phyloP scores from a whole-genome alignment of 2,329 filamentous ascomycete species.

The Cladosporium sp. region DNA sequence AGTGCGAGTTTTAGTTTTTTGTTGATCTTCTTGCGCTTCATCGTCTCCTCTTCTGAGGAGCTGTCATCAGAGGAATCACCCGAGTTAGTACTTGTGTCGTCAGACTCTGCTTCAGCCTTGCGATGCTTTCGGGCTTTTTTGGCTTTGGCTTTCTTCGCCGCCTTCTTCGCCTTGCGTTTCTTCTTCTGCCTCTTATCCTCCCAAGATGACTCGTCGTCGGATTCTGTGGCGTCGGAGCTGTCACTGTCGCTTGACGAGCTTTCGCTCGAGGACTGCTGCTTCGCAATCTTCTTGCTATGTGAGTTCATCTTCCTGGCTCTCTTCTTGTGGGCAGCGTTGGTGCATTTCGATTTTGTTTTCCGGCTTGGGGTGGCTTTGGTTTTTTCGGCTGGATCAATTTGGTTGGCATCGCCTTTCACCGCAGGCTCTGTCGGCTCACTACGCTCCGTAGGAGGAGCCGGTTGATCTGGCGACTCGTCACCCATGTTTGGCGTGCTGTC shows the following conservation, averaged over 20 bases:
- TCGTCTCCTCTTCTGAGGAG: constrained; percentile 5
- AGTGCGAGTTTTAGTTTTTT: constrained; percentile 8
- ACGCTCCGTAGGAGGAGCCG: constrained; percentile 15
- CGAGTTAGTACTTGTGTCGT: neutral
- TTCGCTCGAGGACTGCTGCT: constrained; percentile 2
- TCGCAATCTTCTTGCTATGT: neutral
- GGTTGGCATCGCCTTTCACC: constrained; percentile 3
- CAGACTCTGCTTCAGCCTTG: neutral
- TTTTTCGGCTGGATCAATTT: neutral
- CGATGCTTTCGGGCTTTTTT: constrained; percentile 12
- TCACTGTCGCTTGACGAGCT: constrained; percentile 6
- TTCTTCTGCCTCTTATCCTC: constrained; percentile 23
- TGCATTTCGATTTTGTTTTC: constrained; percentile 17
- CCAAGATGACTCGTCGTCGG: constrained; percentile 19
- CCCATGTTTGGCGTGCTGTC: constrained; percentile 22
- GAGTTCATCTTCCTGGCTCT: constrained; percentile 10
- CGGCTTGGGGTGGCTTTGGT: constrained; percentile 9
- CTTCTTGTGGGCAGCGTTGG: constrained; percentile 12
- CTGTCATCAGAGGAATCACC: neutral
- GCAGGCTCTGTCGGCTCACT: constrained; percentile 16
- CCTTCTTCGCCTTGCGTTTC: constrained; percentile 21
- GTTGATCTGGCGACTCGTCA: constrained; percentile 20
- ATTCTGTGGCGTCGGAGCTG: constrained; percentile 12
- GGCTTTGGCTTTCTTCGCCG: constrained; percentile 16
- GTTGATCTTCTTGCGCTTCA: neutral